Evolutionary conservation across 306 rosid species (phyloP).

Genomic region (Cercis canadensis): DNA sequence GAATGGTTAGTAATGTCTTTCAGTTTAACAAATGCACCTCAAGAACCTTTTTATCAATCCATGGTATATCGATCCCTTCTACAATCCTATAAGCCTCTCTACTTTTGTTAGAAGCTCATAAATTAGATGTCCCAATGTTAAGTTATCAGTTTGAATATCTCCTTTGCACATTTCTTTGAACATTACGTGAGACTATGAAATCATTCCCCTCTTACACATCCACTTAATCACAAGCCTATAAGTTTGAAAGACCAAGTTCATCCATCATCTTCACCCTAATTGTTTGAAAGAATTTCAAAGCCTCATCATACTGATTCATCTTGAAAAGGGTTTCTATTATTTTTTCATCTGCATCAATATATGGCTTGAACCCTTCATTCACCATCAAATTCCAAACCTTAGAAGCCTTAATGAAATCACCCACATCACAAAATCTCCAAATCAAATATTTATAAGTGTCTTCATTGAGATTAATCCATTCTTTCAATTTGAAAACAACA

Average conservation of each 20-base stretch:
- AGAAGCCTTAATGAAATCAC: too few relatives aligned
- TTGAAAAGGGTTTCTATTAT: constrained; percentile 69
- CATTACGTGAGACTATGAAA: constrained; percentile 48
- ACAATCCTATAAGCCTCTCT: constrained; percentile 61
- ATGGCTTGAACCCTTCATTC: constrained; percentile 70
- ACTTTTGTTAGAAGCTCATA: constrained; percentile 65
- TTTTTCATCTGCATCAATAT: constrained; percentile 63
- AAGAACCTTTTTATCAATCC: constrained; percentile 78
- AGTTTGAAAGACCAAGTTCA: constrained; percentile 60
- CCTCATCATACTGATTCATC: constrained; percentile 56
- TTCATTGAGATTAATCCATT: constrained; percentile 57
- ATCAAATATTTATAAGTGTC: constrained; percentile 61
- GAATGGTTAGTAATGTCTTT: too few relatives aligned
- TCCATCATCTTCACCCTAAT: constrained; percentile 67
- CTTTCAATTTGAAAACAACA: constrained; percentile 65
- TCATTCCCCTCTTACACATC: constrained; percentile 72
- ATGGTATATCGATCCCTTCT: constrained; percentile 57
- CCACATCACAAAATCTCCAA: too few relatives aligned
- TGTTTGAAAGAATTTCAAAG: constrained; percentile 65
- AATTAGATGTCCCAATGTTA: constrained; percentile 49
- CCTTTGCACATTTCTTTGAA: constrained; percentile 76
- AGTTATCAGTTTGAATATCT: constrained; percentile 55
- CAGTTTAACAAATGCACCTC: too few relatives aligned
- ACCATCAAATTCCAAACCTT: too few relatives aligned
- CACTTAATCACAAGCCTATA: constrained; percentile 67